These are phyloP conservation scores for Leonotis leonurus DNA, from an alignment of 257 asterid species.

Conservation along the genomic window DNA sequence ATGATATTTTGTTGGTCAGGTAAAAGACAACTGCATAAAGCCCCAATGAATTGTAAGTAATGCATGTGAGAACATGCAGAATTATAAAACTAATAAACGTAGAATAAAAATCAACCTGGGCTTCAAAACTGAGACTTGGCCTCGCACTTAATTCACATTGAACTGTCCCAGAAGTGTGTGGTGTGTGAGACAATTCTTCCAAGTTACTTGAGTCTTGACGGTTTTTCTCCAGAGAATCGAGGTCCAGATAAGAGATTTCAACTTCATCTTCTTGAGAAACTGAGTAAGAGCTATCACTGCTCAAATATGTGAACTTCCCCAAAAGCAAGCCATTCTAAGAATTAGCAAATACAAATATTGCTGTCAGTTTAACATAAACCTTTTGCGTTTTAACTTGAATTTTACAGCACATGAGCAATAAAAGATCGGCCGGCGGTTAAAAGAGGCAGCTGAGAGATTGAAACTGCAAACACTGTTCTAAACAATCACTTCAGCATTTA, in stretches of 20 bases:
- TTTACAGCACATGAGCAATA: neutral
- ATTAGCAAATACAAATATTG: slow-evolving; percentile 16
- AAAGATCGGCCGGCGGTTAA: neutral
- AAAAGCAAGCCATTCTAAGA: slow-evolving; percentile 76
- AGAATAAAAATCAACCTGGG: slow-evolving; percentile 52
- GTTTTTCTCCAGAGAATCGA: slow-evolving; percentile 29
- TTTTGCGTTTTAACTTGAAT: neutral
- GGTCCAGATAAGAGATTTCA: slow-evolving; percentile 55
- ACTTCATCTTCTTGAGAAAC: slow-evolving; percentile 82
- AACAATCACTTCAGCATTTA: neutral
- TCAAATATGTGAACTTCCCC: slow-evolving; percentile 66
- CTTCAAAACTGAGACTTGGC: slow-evolving; percentile 90
- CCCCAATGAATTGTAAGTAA: neutral
- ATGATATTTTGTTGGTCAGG: neutral
- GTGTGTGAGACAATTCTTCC: slow-evolving; percentile 35
- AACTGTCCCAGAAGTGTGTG: slow-evolving; percentile 42
- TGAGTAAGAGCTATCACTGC: slow-evolving; percentile 81
- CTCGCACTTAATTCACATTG: slow-evolving; percentile 41
- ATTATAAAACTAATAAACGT: neutral
- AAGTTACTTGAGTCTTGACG: slow-evolving; percentile 29
- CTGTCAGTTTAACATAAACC: slow-evolving; percentile 17
- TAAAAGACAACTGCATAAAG: neutral
- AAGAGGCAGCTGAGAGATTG: slow-evolving; percentile 14
- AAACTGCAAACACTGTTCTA: neutral
- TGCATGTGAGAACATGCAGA: neutral